Percentiles rank a stretch among this genome's conserved stretches.
Conservation (phyloP, 371 early-diverging fungal genomes). For the Mucor irregularis region DNA sequence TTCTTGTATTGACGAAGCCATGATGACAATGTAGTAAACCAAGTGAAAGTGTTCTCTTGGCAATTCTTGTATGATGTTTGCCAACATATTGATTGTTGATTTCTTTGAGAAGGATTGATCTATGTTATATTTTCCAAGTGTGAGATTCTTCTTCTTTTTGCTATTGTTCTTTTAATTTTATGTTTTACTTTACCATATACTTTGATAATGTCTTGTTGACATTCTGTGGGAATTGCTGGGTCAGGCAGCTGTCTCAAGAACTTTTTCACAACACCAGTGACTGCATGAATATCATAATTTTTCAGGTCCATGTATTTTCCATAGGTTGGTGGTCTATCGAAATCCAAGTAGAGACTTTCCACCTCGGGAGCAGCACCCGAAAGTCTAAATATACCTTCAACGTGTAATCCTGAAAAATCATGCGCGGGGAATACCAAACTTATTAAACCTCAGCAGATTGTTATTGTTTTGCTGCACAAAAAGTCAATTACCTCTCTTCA, state of each 20-base stretch:
- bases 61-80: slow-evolving; percentile 23
- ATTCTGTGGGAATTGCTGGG: slow-evolving; percentile 36
- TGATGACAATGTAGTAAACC: slow-evolving; percentile 31
- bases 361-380: slow-evolving; percentile 51
- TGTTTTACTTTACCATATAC: slow-evolving; percentile 22
- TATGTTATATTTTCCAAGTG: too few relatives aligned
- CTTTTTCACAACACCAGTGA: slow-evolving; percentile 45
- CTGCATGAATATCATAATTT: slow-evolving; percentile 42
- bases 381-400: slow-evolving; percentile 48
- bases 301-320: slow-evolving; percentile 42
- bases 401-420: slow-evolving; percentile 29
- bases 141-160: too few relatives aligned
- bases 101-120: slow-evolving; percentile 7
- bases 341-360: slow-evolving; percentile 30
- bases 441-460: slow-evolving; percentile 9
- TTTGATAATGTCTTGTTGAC: slow-evolving; percentile 33
- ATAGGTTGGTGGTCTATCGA: slow-evolving; percentile 42
- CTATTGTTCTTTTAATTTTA: too few relatives aligned
- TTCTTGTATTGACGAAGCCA: slow-evolving; percentile 30
- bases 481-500: slow-evolving; percentile 30
- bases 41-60: slow-evolving; percentile 39
- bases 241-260: slow-evolving; percentile 43
- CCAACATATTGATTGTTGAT: slow-evolving; percentile 6
- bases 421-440: not conserved
- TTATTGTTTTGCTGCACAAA: not conserved